Evolutionary conservation across 495 filamentous ascomycete genomes (phyloP), one percentile per base, ranked within the genome.

Genomic region (Penicillium steckii): DNA sequence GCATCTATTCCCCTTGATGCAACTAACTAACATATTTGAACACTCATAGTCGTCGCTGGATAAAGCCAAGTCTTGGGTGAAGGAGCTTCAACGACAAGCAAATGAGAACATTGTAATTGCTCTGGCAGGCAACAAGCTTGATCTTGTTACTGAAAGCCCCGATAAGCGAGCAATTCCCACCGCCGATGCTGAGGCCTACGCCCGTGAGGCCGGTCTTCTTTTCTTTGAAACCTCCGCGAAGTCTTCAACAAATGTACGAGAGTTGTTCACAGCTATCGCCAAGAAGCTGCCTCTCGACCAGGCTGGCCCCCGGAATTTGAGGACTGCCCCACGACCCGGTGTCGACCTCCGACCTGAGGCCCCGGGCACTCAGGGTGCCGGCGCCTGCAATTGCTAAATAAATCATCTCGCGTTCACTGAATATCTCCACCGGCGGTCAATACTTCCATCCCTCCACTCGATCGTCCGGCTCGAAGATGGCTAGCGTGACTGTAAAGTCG

Each of bases 101-200:
- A 97, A 97, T 75, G 94, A 97, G 74, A 97, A 97, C 71, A 97
- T 98, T 70, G 90, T 98, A 62, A 98, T 98, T 69, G 94, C 94
- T 24, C 82, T 98, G 21, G 94, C 95, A 24, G 94, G 94, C 40
- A 98, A 98, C 80, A 98, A 98, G 76, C 73, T 95, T 55, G 94
- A 98, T 81, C 76, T 98, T 54, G 94, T 95, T 43, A 86, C 82
- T 44, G 90, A 91, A 60, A 85, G 86, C 55, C 92, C 93, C 21
- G 89, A 94, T 67, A 97, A 97, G 82, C 86, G 94, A 59, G 95
- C 91, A 3, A 91, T 98, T 48, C 65, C 82, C 27, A 87, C 89
- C 8, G 84, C 86, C 27, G 95, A 97, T 64, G 94, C 94, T 56
- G 91, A 97, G 67, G 90, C 91, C 30, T 98, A 97, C 66, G 92